phyloP scores from a whole-genome alignment of 805 yeast genomes.

The Ogataea corticis region DNA sequence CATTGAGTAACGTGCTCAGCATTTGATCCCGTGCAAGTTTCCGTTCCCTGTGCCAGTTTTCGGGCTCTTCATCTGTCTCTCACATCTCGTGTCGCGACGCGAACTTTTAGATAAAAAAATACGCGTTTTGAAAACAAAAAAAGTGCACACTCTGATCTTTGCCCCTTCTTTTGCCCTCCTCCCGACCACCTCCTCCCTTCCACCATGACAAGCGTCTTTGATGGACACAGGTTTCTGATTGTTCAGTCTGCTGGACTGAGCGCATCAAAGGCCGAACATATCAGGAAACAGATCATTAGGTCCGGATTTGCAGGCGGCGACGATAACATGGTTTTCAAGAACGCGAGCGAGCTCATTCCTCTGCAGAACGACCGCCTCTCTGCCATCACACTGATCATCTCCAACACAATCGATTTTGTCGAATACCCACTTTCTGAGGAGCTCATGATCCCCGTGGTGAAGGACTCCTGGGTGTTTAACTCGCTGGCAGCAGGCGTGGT shows the following conservation, averaged over 20 bases:
- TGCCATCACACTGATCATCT: conserved; percentile 48
- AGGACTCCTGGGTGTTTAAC: conserved; percentile 58
- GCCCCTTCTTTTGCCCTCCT: background rate
- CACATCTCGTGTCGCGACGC: background rate
- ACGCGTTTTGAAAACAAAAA: background rate
- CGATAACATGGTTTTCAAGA: conserved; percentile 14
- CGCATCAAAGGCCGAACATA: conserved; percentile 11
- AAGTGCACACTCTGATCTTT: background rate
- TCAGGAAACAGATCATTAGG: conserved; percentile 17
- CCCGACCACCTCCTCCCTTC: background rate
- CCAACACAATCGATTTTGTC: conserved; percentile 52
- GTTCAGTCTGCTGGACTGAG: conserved; percentile 18
- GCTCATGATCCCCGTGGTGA: conserved; percentile 65
- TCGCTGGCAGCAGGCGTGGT: conserved; percentile 42
- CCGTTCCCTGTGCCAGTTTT: background rate
- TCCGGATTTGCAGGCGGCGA: conserved; percentile 21
- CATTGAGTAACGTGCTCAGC: no score
- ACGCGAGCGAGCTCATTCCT: conserved; percentile 15
- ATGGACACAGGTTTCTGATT: conserved; percentile 19
- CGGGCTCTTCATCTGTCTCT: background rate
- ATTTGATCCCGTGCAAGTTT: background rate
- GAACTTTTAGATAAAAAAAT: background rate
- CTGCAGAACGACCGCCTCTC: conserved; percentile 16
- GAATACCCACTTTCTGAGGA: conserved; percentile 48
- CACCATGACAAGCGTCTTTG: conserved; percentile 14